Base-by-base conservation (phyloP, 176 grass and related monocot species). In the Elaeis guineensis region DNA sequence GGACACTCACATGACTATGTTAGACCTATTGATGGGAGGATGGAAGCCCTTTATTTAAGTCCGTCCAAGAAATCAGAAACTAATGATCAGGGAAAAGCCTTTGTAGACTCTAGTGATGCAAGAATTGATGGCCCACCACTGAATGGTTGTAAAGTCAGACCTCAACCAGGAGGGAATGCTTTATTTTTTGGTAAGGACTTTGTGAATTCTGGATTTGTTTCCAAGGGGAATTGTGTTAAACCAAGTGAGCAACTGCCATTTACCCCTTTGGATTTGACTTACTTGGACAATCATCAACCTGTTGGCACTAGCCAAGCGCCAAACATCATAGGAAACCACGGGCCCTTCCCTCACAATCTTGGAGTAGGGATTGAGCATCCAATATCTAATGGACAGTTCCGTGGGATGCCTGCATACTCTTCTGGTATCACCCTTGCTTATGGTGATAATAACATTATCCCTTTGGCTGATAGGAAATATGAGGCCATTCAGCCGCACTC, bases 31-130 rank as follows among this genome's bases (percentile, higher is more conserved):
- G 76, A 89, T 75, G 69, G 62, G 12, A 78, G 51, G 50, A 77
- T 86, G 68, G 85, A 89, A 72, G 72, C 72, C 69, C 52, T 95
- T 77, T 69, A 80, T 66, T 80, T 89, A 59, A 69, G 76, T 64
- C 78, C 69, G 49, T 55, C 75, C 71, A 78, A 73, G 35, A 69
- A 73, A 74, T 71, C 81, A 62, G 82, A 90, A 72, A 60, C 74
- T 61, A 51, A 67, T 81, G 29, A 63, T 61, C 89, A 68, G 21
- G 72, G 72, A 23, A 83, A 79, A 17, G 25, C 76, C 55, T 64
- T 23, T 28, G 79, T 52, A 57, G 55, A 24, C 19, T 28, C 64
- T 58, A 57, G 58, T 17, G 19, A 70, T 51, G 60, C 18, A 16
- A 83, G 67, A 62, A n/a, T 70, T 59, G 85, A 74, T 57, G 79